Evolutionary conservation across 352 stramenopile species (phyloP).

Genomic region (Phytophthora tentaculata): DNA sequence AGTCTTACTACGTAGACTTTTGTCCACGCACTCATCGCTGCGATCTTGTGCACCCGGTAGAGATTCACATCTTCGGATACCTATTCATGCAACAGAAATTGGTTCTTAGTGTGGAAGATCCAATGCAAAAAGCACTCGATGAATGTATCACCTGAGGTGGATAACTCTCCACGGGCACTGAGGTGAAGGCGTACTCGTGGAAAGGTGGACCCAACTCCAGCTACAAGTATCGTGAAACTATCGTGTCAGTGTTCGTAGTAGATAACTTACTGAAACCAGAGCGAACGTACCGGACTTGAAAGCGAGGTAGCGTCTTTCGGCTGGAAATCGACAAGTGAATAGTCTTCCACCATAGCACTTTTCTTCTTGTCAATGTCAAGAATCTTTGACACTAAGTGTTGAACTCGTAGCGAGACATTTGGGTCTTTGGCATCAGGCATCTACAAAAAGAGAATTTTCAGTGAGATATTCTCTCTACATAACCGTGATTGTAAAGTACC

Average conservation of each 20-base stretch:
- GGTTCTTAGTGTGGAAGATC: neutral
- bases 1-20: conserved; percentile 85
- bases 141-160: conserved; percentile 64
- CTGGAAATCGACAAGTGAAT: conserved; percentile 79
- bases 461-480: too few relatives aligned
- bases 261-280: conserved; percentile 16
- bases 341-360: conserved; percentile 67
- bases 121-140: neutral
- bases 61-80: conserved; percentile 77
- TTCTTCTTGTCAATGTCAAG: conserved; percentile 80
- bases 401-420: conserved; percentile 69
- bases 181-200: conserved; percentile 59
- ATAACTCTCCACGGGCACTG: conserved; percentile 79
- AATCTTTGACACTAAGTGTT: conserved; percentile 77
- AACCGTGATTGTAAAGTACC: neutral
- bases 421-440: conserved; percentile 60
- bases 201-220: conserved; percentile 81
- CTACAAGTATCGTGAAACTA: conserved; percentile 25
- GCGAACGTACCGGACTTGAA: conserved; percentile 47
- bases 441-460: conserved; percentile 43
- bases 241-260: neutral
- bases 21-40: conserved; percentile 83
- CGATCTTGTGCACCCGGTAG: conserved; percentile 77
- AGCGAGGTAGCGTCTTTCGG: conserved; percentile 62
- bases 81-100: conserved; percentile 22